phyloP scores from a whole-genome alignment of 306 rosid genomes.

The Vigna unguiculata region DNA sequence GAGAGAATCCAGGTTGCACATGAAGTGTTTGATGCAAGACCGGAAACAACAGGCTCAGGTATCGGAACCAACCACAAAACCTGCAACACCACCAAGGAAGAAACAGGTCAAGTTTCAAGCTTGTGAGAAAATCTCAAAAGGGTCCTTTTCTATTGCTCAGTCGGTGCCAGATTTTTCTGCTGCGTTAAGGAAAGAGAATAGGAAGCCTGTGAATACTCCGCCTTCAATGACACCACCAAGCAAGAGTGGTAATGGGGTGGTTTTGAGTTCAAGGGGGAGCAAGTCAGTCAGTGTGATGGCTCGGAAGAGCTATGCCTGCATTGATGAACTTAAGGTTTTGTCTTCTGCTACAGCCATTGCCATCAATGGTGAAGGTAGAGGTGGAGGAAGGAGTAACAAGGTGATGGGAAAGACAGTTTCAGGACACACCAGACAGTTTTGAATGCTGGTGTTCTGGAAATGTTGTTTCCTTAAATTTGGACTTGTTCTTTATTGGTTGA shows the following conservation, averaged over 20 bases:
- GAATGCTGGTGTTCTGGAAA: conserved; percentile 32
- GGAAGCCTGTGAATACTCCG: conserved; percentile 58
- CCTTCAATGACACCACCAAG: conserved; percentile 65
- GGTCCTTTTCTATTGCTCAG: conserved; percentile 67
- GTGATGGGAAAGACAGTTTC: conserved; percentile 52
- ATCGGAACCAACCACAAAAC: conserved; percentile 1
- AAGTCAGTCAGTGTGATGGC: conserved; percentile 68
- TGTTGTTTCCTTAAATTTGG: conserved; percentile 31
- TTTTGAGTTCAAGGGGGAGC: conserved; percentile 72
- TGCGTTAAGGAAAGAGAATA: conserved; percentile 77
- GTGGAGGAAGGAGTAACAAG: conserved; percentile 59
- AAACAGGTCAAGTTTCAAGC: conserved; percentile 75
- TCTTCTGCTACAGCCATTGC: conserved; percentile 68
- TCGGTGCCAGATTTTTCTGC: conserved; percentile 94
- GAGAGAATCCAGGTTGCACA: conserved; percentile 64
- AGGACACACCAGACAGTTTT: conserved; percentile 55
- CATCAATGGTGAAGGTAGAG: conserved; percentile 70
- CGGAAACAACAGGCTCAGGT: conserved; percentile 34
- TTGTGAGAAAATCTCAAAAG: conserved; percentile 47
- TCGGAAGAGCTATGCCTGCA: conserved; percentile 85
- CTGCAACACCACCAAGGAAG: conserved; percentile 58
- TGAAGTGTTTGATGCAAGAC: conserved; percentile 39
- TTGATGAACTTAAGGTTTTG: conserved; percentile 75
- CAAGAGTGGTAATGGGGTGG: conserved; percentile 49
- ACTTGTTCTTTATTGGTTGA: conserved; percentile 35